Base-by-base conservation (phyloP, 1,284 basidiomycete species). In the Apiotrichum akiyoshidainum region DNA sequence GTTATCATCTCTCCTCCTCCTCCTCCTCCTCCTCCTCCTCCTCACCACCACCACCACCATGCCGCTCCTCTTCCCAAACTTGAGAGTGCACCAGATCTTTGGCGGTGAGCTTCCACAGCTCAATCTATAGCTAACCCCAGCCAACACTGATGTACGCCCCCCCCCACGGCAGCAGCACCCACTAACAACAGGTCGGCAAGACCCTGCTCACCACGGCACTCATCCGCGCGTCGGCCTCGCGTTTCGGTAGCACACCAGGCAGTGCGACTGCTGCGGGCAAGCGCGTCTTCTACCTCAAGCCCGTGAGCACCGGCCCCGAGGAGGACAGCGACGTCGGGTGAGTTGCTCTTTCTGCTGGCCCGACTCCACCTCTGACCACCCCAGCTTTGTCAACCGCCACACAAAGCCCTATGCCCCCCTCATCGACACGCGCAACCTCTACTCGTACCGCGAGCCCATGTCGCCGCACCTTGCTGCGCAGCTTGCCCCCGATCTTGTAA, bases 401-500 rank as follows among this genome's bases (percentile, higher is more conserved):
- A 82, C 83, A 1, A 81, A 81, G 3, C 68, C 75, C 8, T 71
- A 78, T 59, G 73, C 65, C 46, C 70, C 71, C 37, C 74, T 54
- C 19, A 81, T 92, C n/a, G 72, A 81, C 14, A 82, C 87, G 1
- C 81, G 84, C 19, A 95, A 92, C 75, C 80, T 97, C 8, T 93
- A 86, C 74, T 86, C 87, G 53, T 96, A 89, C 67, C 81, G 87
- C 46, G 88, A 95, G 58, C 93, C 95, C 0, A 89, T 98, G 54
- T 93, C 90, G 65, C 95, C 95, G 0, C 95, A 98, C 76, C 80
- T 97, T 26, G 95, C 95, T 1, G 90, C 85, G 2, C 80, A 82
- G 61, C 78, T 89, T 55, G 84, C 85, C 1, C 78, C 79, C 0
- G 80, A 81, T 40, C 77, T 79, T 60, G 72, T 57, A 68, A 68